Evolutionary conservation across 2,329 filamentous ascomycete species (phyloP), one percentile per base, ranked within the genome.

Genomic region (Drechslerella coelobrocha): DNA sequence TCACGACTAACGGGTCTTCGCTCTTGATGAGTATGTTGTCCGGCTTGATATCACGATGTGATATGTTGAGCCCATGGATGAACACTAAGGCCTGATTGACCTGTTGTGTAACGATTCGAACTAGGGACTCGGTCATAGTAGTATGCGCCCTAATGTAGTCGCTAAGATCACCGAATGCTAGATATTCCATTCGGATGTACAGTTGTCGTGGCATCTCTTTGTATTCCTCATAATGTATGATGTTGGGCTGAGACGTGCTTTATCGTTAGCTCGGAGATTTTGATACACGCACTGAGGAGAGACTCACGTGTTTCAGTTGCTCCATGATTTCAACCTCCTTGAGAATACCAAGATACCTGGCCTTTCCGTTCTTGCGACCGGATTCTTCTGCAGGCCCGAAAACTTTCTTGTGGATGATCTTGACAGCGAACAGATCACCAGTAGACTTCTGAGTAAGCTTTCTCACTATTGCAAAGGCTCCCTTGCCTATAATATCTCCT

Each of bases 311-410:
- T 59, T 88, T 83, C 55, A 97, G 84, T 59, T 83, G 85, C 76
- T 89, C 87, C 91, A 99, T 97, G 75, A 99, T 97, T 74, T 87
- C 89, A 88, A 99, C 93, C 80, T 99, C 94, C 75, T 95, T 97
- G 77, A 97, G 91, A 12, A 97, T 89, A 41, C 63, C 74, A 23
- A 72, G 61, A 27, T 52, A 66, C 19, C 68, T 55, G 7, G 68
- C 68, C 45, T 66, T 72, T 21, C 52, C 52, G 29, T 68, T 72
- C 65, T 73, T 68, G 21, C 55, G 52, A 27, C 65, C 68, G 14
- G 54, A 51, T 19, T 74, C 60, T 29, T 68, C 69, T 43, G 54
- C 50, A 14, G 61, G 55, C 10, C 66, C 68, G 77, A 97, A 96
- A 17, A 88, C 87, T 56, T 90, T 86, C 80, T 97, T 97, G 79